These are phyloP conservation scores for Hymenoscyphus occultus DNA, from an alignment of 2,329 filamentous ascomycete genomes.

Conservation along the genomic window DNA sequence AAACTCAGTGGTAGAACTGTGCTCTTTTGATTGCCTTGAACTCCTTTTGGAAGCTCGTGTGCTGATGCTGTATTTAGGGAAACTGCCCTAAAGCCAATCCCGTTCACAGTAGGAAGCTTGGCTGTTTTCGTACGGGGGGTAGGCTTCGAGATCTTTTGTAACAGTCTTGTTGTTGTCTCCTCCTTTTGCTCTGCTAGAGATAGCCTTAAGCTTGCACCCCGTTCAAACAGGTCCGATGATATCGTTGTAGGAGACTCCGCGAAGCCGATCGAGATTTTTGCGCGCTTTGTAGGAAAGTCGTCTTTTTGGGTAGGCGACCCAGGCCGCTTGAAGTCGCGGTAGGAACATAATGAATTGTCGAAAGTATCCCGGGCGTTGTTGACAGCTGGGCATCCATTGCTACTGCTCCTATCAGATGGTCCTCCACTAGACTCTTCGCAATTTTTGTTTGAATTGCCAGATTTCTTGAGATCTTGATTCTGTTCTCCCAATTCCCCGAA, in stretches of 20 bases:
- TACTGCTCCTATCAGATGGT: neutral
- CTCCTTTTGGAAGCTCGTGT: neutral
- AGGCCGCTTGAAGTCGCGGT: neutral
- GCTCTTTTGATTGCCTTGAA: neutral
- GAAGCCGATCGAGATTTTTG: neutral
- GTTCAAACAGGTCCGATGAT: neutral
- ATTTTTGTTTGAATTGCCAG: neutral
- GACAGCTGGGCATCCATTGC: neutral
- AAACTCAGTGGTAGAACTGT: slow-evolving; percentile 54
- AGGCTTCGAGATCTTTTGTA: slow-evolving; percentile 42
- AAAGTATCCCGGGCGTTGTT: neutral
- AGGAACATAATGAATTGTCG: neutral
- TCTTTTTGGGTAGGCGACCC: neutral
- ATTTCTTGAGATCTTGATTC: slow-evolving; percentile 14
- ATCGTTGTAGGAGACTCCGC: neutral
- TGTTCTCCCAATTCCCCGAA: neutral
- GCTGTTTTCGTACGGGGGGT: slow-evolving; percentile 13
- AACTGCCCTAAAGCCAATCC: neutral
- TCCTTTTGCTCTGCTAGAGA: neutral
- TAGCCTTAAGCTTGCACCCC: neutral
- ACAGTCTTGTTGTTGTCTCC: slow-evolving; percentile 22
- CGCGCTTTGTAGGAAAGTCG: neutral
- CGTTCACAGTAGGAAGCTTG: slow-evolving; percentile 7
- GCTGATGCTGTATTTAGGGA: neutral
- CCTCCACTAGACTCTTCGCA: neutral